These are phyloP conservation scores for Fraxinus greggii DNA, from an alignment of 305 asterid genomes.

Conservation along the genomic window DNA sequence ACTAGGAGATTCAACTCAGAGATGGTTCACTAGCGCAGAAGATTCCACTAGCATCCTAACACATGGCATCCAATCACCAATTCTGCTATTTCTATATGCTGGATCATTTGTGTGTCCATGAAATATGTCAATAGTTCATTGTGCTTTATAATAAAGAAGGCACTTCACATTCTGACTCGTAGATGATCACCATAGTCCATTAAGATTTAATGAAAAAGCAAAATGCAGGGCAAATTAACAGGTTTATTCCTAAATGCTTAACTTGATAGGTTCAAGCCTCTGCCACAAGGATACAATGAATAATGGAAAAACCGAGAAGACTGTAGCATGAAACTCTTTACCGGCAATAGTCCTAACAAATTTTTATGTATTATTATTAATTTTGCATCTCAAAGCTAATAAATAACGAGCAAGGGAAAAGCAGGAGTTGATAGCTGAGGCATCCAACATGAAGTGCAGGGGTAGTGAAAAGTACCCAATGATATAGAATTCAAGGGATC, in stretches of 20 bases:
- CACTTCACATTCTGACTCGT: not conserved
- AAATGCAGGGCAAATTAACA: not conserved
- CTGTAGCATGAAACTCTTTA: not conserved
- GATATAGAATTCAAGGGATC: not conserved
- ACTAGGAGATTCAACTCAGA: not conserved
- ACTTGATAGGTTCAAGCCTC: not conserved
- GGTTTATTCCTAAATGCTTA: not conserved
- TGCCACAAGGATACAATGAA: not conserved
- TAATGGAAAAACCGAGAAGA: constrained; percentile 7
- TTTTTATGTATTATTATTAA: not conserved
- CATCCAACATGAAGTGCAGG: not conserved
- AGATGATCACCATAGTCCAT: not conserved
- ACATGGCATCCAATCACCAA: not conserved
- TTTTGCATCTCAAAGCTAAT: not conserved
- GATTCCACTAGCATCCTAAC: not conserved
- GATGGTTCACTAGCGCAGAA: not conserved
- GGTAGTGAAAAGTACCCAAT: not conserved
- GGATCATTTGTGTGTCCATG: not conserved
- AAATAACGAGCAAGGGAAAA: not conserved
- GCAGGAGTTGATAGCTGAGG: not conserved
- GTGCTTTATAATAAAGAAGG: not conserved
- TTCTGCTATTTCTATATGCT: not conserved
- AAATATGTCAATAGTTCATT: not conserved
- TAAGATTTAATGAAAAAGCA: not conserved
- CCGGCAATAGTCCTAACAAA: not conserved